Percentiles rank a stretch among this genome's conserved stretches.
Evolutionary conservation across 306 rosid genomes (phyloP).

Genomic region (Lotus japonicus): DNA sequence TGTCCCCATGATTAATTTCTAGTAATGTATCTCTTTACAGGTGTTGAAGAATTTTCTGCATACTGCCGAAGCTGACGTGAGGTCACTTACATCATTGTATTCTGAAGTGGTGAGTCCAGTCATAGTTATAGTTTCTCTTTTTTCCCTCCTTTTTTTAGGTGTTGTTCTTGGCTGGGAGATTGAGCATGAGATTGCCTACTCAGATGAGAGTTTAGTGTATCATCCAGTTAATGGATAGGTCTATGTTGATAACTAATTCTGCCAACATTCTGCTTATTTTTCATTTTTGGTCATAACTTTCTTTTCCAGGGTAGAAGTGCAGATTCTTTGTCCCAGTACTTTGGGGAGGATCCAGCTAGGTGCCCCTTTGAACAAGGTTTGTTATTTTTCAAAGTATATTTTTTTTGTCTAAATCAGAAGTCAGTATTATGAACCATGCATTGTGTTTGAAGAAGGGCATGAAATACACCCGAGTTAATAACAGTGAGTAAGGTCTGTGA

Average conservation of each 20-base stretch:
- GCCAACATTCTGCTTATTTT: constrained; percentile 9
- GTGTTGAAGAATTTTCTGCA: constrained; percentile 84
- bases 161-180: neutral
- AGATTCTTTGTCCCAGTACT: constrained; percentile 92
- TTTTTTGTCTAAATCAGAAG: no score
- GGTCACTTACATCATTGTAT: constrained; percentile 86
- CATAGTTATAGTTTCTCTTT: neutral
- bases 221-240: neutral
- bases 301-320: constrained; percentile 88
- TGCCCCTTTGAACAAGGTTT: constrained; percentile 99
- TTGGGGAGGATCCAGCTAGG: constrained; percentile 98
- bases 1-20: neutral
- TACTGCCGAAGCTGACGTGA: constrained; percentile 95
- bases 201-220: neutral
- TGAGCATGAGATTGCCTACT: neutral
- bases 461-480: no score
- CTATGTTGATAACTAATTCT: constrained; percentile 2
- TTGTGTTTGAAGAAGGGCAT: no score
- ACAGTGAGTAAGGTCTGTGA: no score
- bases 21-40: constrained; percentile 38
- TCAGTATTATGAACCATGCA: neutral
- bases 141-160: constrained; percentile 3
- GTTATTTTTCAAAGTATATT: neutral
- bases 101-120: constrained; percentile 82
- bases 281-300: constrained; percentile 19